Percentiles rank a stretch among this genome's conserved stretches.
Conservation (phyloP, 495 filamentous ascomycete genomes). For the Talaromyces thailandensis region DNA sequence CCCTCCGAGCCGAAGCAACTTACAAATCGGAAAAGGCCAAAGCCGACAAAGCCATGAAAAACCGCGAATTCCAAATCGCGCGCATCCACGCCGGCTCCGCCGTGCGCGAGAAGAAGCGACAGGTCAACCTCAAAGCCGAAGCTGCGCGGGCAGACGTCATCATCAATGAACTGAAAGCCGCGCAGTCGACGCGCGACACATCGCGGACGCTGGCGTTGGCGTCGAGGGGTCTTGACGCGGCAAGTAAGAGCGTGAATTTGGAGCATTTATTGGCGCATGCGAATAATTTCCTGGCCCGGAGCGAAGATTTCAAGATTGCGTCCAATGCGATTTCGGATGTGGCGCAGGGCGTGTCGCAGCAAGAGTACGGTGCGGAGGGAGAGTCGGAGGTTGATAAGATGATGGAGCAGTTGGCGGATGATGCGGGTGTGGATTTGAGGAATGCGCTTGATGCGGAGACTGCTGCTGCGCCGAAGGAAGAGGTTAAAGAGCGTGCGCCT, state of each 20-base stretch:
- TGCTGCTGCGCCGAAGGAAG: conserved; percentile 25
- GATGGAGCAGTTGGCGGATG: conserved; percentile 41
- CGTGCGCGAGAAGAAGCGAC: conserved; percentile 38
- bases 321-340: conserved; percentile 38
- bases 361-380: conserved; percentile 39
- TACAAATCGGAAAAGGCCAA: conserved; percentile 41
- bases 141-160: conserved; percentile 40
- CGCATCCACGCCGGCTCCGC: conserved; percentile 40
- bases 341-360: conserved; percentile 35
- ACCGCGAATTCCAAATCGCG: conserved; percentile 41
- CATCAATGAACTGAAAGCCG: conserved; percentile 41
- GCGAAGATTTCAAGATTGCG: conserved; percentile 41
- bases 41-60: conserved; percentile 41
- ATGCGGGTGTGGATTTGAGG: conserved; percentile 38
- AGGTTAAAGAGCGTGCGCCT: conserved; percentile 23
- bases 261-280: conserved; percentile 35
- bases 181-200: conserved; percentile 38
- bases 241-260: conserved; percentile 35
- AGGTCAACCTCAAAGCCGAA: conserved; percentile 35
- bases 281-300: conserved; percentile 37
- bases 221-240: conserved; percentile 34
- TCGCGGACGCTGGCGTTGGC: conserved; percentile 35
- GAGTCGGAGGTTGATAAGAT: conserved; percentile 36
- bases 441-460: conserved; percentile 28
- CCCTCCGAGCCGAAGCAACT: conserved; percentile 33